A percentile compares a stretch with the other conserved stretches of the same genome.
These are phyloP conservation scores for Diaporthe longicolla DNA, from an alignment of 2,329 filamentous ascomycete genomes.

Conservation along the genomic window DNA sequence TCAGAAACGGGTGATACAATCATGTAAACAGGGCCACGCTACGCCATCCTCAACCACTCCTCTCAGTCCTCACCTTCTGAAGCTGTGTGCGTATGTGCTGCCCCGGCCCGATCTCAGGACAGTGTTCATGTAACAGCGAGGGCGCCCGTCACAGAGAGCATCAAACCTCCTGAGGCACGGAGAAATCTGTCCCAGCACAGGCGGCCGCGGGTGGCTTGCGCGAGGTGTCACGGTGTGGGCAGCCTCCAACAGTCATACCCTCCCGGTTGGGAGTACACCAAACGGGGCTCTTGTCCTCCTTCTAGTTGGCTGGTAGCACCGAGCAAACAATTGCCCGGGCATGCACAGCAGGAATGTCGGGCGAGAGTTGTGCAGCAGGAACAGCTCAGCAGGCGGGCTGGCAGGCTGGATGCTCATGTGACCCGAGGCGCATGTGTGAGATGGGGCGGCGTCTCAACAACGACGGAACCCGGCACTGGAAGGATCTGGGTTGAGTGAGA, in stretches of 20 bases:
- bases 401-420: neutral
- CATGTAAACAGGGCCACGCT: neutral
- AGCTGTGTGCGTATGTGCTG: too few species aligned
- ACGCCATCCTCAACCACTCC: neutral
- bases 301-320: neutral
- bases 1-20: neutral
- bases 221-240: neutral
- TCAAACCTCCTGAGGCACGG: too few species aligned
- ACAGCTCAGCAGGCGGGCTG: neutral
- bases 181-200: too few species aligned
- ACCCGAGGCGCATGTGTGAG: neutral
- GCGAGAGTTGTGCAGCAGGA: neutral
- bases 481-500: too few species aligned
- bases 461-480: neutral
- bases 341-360: neutral
- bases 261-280: neutral
- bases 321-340: neutral
- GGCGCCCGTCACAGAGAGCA: too few species aligned
- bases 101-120: too few species aligned
- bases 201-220: neutral
- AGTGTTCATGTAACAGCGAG: too few species aligned
- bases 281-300: neutral
- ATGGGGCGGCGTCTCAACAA: neutral
- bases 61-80: too few species aligned
- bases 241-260: neutral